phyloP scores from a whole-genome alignment of 2,329 filamentous ascomycete species.

The Fusarium tjaetaba region DNA sequence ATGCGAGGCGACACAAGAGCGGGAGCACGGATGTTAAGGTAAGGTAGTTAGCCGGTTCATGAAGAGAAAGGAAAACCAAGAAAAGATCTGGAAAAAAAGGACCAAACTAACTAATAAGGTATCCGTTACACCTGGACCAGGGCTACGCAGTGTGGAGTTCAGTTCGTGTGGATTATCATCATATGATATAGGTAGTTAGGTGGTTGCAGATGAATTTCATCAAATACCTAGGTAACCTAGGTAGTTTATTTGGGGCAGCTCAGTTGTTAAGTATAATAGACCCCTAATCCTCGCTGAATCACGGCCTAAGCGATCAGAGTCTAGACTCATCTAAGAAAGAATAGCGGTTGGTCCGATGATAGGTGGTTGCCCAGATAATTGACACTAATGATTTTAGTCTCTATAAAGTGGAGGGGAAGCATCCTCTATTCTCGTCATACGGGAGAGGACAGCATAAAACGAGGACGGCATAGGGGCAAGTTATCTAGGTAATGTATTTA shows the following conservation, averaged over 20 bases:
- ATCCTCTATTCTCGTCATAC: neutral
- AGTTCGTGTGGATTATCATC: neutral
- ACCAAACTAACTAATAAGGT: neutral
- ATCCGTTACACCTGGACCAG: neutral
- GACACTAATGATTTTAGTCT: neutral
- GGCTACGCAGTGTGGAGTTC: neutral
- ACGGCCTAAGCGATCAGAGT: neutral
- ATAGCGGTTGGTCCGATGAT: neutral
- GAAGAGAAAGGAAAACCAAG: neutral
- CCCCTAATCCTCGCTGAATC: neutral
- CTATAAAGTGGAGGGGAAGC: neutral
- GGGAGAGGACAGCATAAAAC: neutral
- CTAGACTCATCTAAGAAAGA: neutral
- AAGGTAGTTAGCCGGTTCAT: neutral
- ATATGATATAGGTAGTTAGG: neutral
- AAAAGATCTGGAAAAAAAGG: neutral
- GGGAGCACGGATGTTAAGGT: constrained; percentile 2
- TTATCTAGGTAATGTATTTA: neutral
- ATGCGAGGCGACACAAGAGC: constrained; percentile 17
- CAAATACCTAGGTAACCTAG: no score
- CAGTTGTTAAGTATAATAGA: neutral
- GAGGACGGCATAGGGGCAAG: neutral
- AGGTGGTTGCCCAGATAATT: neutral
- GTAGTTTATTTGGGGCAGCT: neutral
- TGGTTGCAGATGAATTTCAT: neutral